Evolutionary conservation across 1,284 basidiomycete genomes (phyloP).

Genomic region (Blastosporella zonata): DNA sequence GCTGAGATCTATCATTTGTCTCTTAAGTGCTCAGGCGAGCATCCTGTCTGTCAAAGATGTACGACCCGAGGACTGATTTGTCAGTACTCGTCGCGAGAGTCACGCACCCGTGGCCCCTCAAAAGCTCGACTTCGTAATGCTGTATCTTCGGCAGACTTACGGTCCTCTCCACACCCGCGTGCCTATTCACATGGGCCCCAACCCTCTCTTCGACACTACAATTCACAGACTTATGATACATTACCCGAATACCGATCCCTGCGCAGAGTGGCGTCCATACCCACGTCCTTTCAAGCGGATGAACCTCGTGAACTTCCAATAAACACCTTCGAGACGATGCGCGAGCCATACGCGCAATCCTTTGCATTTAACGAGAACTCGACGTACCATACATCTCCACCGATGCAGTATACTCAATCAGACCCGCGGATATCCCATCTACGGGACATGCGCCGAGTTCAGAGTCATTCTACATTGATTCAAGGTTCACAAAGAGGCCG

Average conservation of each 20-base stretch:
- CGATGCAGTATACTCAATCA: constrained; percentile 6
- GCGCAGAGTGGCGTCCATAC: constrained; percentile 19
- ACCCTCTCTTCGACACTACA: constrained; percentile 6
- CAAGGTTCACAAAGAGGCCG: constrained; percentile 12
- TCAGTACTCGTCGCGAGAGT: constrained; percentile 42
- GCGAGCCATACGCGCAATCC: constrained; percentile 8
- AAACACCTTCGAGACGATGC: constrained; percentile 12
- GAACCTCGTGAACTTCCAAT: constrained; percentile 4
- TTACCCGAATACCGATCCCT: constrained; percentile 9
- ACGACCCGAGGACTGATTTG: constrained; percentile 44
- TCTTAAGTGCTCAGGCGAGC: constrained; percentile 52
- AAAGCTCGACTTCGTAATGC: constrained; percentile 26
- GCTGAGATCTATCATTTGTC: neutral
- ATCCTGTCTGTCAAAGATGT: constrained; percentile 49
- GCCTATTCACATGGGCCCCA: constrained; percentile 11
- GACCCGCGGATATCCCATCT: constrained; percentile 11
- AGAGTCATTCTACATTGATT: constrained; percentile 21
- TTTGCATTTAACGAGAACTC: constrained; percentile 4
- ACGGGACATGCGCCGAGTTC: constrained; percentile 20
- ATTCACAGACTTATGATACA: constrained; percentile 9
- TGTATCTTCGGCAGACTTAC: constrained; percentile 19
- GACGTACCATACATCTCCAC: constrained; percentile 4
- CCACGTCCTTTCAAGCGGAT: constrained; percentile 12
- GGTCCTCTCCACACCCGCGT: constrained; percentile 8
- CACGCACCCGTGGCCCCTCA: constrained; percentile 35